Evolutionary conservation across 2,329 filamentous ascomycete genomes (phyloP).

Genomic region (Ophiosphaerella korrae): DNA sequence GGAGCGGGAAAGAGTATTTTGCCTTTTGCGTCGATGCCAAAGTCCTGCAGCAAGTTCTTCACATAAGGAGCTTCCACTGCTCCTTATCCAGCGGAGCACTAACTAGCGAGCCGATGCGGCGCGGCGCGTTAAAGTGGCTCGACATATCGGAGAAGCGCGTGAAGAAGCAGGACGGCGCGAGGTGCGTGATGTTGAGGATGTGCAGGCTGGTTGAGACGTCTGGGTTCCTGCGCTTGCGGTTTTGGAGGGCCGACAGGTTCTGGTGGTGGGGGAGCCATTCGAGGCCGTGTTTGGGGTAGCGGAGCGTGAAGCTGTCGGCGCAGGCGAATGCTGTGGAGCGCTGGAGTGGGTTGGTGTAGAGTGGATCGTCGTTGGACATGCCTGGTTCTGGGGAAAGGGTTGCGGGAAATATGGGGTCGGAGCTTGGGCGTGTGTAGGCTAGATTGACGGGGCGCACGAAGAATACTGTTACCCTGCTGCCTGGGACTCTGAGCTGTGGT

Average conservation of each 20-base stretch:
- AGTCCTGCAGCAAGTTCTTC: background rate
- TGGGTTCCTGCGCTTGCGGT: conserved; percentile 4
- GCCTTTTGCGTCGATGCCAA: conserved; percentile 4
- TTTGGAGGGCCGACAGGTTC: conserved; percentile 6
- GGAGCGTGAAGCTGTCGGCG: conserved; percentile 12
- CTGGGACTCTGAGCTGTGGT: conserved; percentile 10
- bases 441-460: conserved; percentile 12
- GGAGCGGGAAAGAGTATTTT: conserved; percentile 1
- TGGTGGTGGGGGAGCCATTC: conserved; percentile 13
- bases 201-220: conserved; percentile 9
- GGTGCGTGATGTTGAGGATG: conserved; percentile 14
- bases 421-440: conserved; percentile 4
- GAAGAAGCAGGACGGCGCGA: conserved; percentile 8
- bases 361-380: conserved; percentile 2
- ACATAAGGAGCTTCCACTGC: conserved; percentile 17
- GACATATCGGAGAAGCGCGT: conserved; percentile 4
- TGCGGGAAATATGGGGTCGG: conserved; percentile 16
- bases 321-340: conserved; percentile 13
- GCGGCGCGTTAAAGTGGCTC: conserved; percentile 11
- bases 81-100: conserved; percentile 9
- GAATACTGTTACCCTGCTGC: conserved; percentile 9
- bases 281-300: conserved; percentile 4
- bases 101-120: conserved; percentile 9
- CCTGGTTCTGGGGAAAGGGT: background rate
- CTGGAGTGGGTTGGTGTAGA: conserved; percentile 8